Evolutionary conservation across 2,329 filamentous ascomycete genomes (phyloP), one percentile per base, ranked within the genome.

Genomic region (Trichoderma atrobrunneum): DNA sequence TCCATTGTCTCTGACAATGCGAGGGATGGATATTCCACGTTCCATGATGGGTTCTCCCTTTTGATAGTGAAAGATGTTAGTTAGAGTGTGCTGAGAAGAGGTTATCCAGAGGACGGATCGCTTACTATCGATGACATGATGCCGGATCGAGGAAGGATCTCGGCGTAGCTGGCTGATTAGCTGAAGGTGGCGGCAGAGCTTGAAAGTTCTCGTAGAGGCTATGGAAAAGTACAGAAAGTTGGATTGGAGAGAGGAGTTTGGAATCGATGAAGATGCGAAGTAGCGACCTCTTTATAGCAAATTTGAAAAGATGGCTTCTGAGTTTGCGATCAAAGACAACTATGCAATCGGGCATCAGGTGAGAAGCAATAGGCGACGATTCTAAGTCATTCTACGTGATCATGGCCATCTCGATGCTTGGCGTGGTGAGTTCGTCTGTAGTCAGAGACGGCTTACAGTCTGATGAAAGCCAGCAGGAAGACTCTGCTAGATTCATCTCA

Each of bases 1-100:
- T 18, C 82, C 81, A 74, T 82, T 76, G 74, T 77, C 79, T 72
- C 80, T 76, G 70, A 82, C 80, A 73, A 81, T n/a, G 3, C 57
- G 57, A 1, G 57, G 57, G n/a, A 60, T 34, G 57, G 24, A 11
- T 8, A 34, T 18, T 18, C 57, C 80, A 72, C 80, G 80, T 74
- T 78, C 56, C 66, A 61, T 34, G 3, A n/a, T 6, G 0, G 48
- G 57, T 2, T 59, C 57, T 10, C 36, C 34, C 32, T 26, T 30
- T 24, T 32, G 3, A 10, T 6, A 10, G 0, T 57, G 59, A 18
- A 62, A 3, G 12, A 18, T 24, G 8, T 43, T 43, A 39, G 8
- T 43, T 43, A 39, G 30, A 21, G 21, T 34, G 16, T 7, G 28
- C 1, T 21, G 57, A 21, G 57, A 26, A 24, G 32, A 26, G 4